Evolutionary conservation across 148 eudicot genomes (phyloP).

Genomic region (Cornus florida): DNA sequence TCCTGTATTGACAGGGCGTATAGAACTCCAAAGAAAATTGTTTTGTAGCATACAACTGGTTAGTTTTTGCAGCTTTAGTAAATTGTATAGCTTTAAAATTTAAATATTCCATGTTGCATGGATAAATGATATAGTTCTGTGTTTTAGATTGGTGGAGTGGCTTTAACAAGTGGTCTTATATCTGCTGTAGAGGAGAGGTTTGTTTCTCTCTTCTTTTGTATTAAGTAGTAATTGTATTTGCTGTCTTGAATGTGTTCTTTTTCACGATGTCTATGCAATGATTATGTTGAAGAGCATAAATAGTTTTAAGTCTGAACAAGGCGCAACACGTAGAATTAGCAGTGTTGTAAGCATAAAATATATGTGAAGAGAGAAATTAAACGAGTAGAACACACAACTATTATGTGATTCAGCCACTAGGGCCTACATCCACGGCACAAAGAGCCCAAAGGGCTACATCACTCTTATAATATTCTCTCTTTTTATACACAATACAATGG

Average conservation of each 20-base stretch:
- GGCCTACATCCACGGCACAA: no score
- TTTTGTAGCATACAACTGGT: slow-evolving; percentile 99
- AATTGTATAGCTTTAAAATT: background rate
- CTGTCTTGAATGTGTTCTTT: background rate
- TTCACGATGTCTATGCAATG: background rate
- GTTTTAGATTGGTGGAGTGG: slow-evolving; percentile 82
- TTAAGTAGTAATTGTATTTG: background rate
- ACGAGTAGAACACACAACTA: no score
- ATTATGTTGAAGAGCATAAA: background rate
- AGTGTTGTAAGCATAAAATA: no score
- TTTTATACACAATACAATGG: no score
- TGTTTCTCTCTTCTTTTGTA: slow-evolving; percentile 2
- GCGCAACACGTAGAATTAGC: background rate
- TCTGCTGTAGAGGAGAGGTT: slow-evolving; percentile 96
- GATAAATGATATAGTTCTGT: slow-evolving; percentile 27
- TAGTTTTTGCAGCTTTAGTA: slow-evolving; percentile 25
- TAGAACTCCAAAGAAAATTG: slow-evolving; percentile 88
- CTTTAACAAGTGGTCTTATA: slow-evolving; percentile 78
- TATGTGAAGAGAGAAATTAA: no score
- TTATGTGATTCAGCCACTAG: no score
- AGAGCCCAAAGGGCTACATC: no score
- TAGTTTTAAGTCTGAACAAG: background rate
- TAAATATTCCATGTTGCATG: background rate
- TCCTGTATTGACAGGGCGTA: slow-evolving; percentile 63
- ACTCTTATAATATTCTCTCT: no score